A percentile compares a stretch with the other conserved stretches of the same genome.
Conservation (phyloP, 2,329 filamentous ascomycete species). For the Fusarium staphyleae region DNA sequence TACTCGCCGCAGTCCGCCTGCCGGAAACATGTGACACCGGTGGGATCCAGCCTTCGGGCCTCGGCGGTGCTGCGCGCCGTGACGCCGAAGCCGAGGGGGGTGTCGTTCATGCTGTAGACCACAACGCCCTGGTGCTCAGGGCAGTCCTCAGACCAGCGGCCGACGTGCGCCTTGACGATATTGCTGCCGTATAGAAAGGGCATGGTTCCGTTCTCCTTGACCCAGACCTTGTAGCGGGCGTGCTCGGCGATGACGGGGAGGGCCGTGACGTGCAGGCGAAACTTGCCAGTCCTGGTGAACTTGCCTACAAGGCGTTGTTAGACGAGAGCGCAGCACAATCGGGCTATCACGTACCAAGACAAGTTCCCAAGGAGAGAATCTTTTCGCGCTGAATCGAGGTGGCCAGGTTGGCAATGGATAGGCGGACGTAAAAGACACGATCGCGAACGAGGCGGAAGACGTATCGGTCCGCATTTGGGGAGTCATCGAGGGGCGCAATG, state of each 20-base stretch:
- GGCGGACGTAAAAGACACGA: constrained; percentile 90
- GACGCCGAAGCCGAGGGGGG: constrained; percentile 90
- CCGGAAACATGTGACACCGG: constrained; percentile 85
- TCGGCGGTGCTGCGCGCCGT: constrained; percentile 88
- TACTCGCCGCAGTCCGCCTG: constrained; percentile 97
- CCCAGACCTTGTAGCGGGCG: constrained; percentile 96
- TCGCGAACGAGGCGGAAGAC: constrained; percentile 85
- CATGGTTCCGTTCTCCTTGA: constrained; percentile 96
- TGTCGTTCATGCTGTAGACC: constrained; percentile 91
- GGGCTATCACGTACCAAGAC: constrained; percentile 62
- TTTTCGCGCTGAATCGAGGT: constrained; percentile 83
- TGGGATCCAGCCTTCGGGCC: constrained; percentile 84
- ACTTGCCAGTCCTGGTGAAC: constrained; percentile 96
- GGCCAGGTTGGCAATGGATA: constrained; percentile 89
- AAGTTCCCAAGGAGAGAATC: constrained; percentile 87
- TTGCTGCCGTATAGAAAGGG: constrained; percentile 96
- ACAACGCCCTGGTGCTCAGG: constrained; percentile 93
- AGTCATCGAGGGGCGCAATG: constrained; percentile 74
- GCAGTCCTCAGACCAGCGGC: constrained; percentile 87
- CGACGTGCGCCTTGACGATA: constrained; percentile 74
- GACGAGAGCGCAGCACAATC: not conserved
- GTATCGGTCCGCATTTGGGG: constrained; percentile 74
- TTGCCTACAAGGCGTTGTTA: constrained; percentile 65
- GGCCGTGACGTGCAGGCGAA: constrained; percentile 89
- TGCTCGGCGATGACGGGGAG: constrained; percentile 88